A percentile compares a stretch with the other conserved stretches of the same genome.
These are phyloP conservation scores for Geum urbanum DNA, from an alignment of 306 rosid species.

Conservation along the genomic window DNA sequence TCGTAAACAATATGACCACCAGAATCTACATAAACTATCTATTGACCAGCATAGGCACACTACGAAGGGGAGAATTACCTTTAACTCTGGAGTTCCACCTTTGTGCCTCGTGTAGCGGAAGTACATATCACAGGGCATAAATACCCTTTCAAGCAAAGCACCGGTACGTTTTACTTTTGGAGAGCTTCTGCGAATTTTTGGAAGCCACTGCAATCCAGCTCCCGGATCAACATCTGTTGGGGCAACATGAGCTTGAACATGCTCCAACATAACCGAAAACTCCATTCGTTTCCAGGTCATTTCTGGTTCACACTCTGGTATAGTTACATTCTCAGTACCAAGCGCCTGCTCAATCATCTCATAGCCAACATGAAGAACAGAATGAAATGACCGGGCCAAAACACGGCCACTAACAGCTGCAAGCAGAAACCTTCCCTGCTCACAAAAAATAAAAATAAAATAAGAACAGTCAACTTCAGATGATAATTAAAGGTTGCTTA, in stretches of 20 bases:
- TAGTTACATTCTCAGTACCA: conserved; percentile 50
- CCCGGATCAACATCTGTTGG: conserved; percentile 99
- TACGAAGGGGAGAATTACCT: conserved; percentile 39
- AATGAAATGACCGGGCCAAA: conserved; percentile 92
- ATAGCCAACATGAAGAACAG: conserved; percentile 83
- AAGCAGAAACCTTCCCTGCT: conserved; percentile 95
- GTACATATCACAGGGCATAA: conserved; percentile 98
- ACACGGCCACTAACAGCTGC: conserved; percentile 98
- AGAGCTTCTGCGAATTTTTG: conserved; percentile 83
- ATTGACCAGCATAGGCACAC: background rate
- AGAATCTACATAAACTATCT: conserved; percentile 1
- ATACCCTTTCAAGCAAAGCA: conserved; percentile 99
- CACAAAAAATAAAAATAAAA: background rate
- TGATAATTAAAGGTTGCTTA: background rate
- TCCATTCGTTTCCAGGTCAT: conserved; percentile 96
- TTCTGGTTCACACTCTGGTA: conserved; percentile 78
- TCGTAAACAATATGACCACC: background rate
- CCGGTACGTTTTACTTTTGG: conserved; percentile 99
- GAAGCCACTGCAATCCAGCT: conserved; percentile 99
- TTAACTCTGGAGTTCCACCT: conserved; percentile 95
- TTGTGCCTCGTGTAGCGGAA: conserved; percentile 91
- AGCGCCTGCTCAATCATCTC: conserved; percentile 96
- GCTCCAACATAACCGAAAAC: conserved; percentile 90
- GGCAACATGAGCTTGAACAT: conserved; percentile 99
- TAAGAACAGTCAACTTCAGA: conserved; percentile 19